Conservation (phyloP, 345 rosid genomes). For the Trapa bicornis region DNA sequence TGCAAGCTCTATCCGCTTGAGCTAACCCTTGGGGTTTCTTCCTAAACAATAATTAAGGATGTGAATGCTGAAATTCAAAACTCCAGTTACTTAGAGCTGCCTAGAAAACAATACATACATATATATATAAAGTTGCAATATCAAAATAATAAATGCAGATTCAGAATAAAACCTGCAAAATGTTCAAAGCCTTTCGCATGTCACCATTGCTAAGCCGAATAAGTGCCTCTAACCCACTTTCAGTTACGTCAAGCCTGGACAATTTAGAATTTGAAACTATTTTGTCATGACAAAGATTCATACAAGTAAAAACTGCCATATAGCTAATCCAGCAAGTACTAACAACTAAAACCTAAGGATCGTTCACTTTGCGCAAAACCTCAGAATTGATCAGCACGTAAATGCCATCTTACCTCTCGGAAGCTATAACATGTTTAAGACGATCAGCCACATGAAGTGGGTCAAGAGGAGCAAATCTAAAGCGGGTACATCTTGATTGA, state of each 20-base stretch:
- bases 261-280: neutral
- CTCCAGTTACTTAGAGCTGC: neutral
- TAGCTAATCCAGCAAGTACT: too few relatives aligned
- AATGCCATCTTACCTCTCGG: slow-evolving; percentile 50
- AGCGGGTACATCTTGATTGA: slow-evolving; percentile 94
- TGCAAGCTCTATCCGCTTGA: too few relatives aligned
- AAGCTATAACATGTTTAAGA: slow-evolving; percentile 65
- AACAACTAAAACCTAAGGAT: neutral
- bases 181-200: slow-evolving; percentile 97
- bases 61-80: neutral
- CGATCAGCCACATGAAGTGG: slow-evolving; percentile 55
- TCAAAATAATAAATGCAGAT: neutral
- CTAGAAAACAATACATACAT: neutral
- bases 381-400: neutral
- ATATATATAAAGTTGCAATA: neutral
- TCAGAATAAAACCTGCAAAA: slow-evolving; percentile 53
- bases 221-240: slow-evolving; percentile 67
- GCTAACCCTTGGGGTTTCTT: neutral
- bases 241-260: slow-evolving; percentile 66
- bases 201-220: slow-evolving; percentile 90
- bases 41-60: neutral
- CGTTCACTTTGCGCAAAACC: neutral
- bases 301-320: too few relatives aligned
- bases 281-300: too few relatives aligned
- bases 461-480: slow-evolving; percentile 93